Evolutionary conservation across 495 filamentous ascomycete species (phyloP).

Genomic region (Diplogelasinospora grovesii): DNA sequence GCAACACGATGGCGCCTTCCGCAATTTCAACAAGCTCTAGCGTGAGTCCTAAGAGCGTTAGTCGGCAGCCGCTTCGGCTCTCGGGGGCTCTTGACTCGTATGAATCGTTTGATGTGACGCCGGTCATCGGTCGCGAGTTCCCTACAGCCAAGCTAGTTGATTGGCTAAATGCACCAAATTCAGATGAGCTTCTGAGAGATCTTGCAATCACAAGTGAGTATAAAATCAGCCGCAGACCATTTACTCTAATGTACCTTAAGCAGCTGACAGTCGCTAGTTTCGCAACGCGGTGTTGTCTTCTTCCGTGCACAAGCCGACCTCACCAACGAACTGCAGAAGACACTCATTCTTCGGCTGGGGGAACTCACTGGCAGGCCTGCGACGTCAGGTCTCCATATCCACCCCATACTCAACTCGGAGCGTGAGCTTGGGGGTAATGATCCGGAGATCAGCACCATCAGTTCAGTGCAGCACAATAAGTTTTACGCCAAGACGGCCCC

Average conservation of each 20-base stretch:
- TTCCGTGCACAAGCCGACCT: slow-evolving; percentile 62
- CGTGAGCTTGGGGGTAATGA: slow-evolving; percentile 56
- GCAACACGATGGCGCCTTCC: slow-evolving; percentile 26
- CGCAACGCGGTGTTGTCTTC: slow-evolving; percentile 73
- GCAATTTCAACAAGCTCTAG: slow-evolving; percentile 17
- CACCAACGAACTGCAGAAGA: slow-evolving; percentile 47
- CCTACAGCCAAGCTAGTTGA: slow-evolving; percentile 54
- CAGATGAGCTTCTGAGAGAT: slow-evolving; percentile 59
- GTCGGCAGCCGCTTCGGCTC: slow-evolving; percentile 38
- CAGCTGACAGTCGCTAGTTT: slow-evolving; percentile 43
- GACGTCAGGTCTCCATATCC: slow-evolving; percentile 60
- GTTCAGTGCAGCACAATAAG: slow-evolving; percentile 49
- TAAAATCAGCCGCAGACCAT: neutral
- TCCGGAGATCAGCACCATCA: slow-evolving; percentile 66
- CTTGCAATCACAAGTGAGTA: slow-evolving; percentile 61
- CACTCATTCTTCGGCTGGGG: slow-evolving; percentile 56
- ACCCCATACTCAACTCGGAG: slow-evolving; percentile 58
- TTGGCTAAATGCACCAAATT: slow-evolving; percentile 55
- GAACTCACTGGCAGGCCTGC: slow-evolving; percentile 56
- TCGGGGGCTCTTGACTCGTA: slow-evolving; percentile 51
- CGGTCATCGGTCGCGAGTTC: slow-evolving; percentile 63
- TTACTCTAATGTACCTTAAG: neutral
- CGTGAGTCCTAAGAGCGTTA: slow-evolving; percentile 9
- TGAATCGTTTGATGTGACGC: slow-evolving; percentile 59
- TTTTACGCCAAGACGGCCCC: slow-evolving; percentile 33